Base-by-base conservation (phyloP, 257 asterid genomes). In the Nicotiana tomentosiformis region DNA sequence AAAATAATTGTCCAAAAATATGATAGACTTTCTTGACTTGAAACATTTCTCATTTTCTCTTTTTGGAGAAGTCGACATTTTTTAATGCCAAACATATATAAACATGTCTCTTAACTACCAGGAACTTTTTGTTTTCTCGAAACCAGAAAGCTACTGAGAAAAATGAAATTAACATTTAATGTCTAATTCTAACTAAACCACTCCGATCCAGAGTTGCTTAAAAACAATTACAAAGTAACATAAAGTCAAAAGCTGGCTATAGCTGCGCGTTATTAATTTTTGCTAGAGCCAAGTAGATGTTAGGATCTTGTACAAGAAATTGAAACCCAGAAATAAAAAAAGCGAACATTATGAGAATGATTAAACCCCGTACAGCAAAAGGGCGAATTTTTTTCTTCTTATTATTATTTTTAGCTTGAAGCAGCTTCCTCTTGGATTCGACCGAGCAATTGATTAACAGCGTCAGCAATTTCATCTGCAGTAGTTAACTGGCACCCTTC, bases 401-500 rank as follows among this genome's bases (percentile, higher is more conserved):
- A 2, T 30, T 33, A 0, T 7, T 72, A 83, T 72, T 81, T 76
- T 81, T 68, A 85, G 67, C 62, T 43, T 62, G 70, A 79, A 87
- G 81, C 74, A 77, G 85, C 84, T 84, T 83, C 92, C 77, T 87
- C 87, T 81, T 87, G 78, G 80, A 89, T 86, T 87, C 85, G 84
- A 55, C 61, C 66, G 39, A 89, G 86, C 78, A 89, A 78, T 80
- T 84, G 86, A 80, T 89, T 86, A 84, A 86, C 88, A 46, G 89
- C 90, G 46, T 89, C 90, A 64, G 92, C 92, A 55, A 89, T 82
- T 83, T 89, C 92, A 78, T 87, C 90, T 61, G 86, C 87, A 4
- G 90, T 85, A 3, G 86, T 87, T 62, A 89, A 84, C 82, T 86
- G 89, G 87, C 92, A 89, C 49, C 89, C 92, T 12, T 89, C 92